phyloP scores from a whole-genome alignment of 1,284 basidiomycete species.

The Amylostereum chailletii region DNA sequence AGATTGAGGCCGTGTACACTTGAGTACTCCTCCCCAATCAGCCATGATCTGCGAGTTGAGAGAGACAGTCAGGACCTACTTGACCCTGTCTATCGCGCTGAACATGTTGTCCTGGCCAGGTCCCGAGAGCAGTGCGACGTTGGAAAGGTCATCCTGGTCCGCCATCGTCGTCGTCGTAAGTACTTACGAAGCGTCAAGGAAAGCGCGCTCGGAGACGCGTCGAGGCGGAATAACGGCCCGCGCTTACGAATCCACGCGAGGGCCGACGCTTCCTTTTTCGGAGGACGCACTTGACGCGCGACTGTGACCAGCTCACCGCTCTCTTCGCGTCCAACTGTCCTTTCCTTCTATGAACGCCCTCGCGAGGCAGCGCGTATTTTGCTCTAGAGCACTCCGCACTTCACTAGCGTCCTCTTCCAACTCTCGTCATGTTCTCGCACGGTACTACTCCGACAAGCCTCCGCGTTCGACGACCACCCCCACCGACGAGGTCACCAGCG shows the following conservation, averaged over 20 bases:
- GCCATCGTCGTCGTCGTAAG: conserved; percentile 6
- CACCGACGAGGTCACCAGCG: neutral
- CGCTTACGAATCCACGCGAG: too few species aligned
- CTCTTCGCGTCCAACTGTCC: neutral
- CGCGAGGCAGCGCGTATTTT: conserved; percentile 2
- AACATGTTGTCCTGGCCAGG: conserved; percentile 51
- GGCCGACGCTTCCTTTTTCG: too few species aligned
- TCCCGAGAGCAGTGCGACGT: conserved; percentile 21
- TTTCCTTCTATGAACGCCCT: conserved; percentile 9
- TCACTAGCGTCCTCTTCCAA: neutral
- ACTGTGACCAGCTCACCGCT: neutral
- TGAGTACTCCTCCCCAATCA: conserved; percentile 15
- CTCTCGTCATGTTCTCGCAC: neutral
- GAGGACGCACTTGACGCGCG: neutral
- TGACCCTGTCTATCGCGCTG: conserved; percentile 58
- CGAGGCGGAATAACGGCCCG: too few species aligned
- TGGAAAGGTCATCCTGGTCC: conserved; percentile 7
- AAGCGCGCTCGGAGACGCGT: too few species aligned
- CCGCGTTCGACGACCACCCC: neutral
- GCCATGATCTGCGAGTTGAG: neutral
- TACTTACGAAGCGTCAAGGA: neutral
- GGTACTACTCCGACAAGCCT: neutral
- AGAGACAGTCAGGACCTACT: conserved; percentile 36
- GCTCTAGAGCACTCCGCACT: conserved; percentile 4
- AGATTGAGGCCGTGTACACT: conserved; percentile 77